Conservation (phyloP, 257 asterid species). For the Cordia subcordata region DNA sequence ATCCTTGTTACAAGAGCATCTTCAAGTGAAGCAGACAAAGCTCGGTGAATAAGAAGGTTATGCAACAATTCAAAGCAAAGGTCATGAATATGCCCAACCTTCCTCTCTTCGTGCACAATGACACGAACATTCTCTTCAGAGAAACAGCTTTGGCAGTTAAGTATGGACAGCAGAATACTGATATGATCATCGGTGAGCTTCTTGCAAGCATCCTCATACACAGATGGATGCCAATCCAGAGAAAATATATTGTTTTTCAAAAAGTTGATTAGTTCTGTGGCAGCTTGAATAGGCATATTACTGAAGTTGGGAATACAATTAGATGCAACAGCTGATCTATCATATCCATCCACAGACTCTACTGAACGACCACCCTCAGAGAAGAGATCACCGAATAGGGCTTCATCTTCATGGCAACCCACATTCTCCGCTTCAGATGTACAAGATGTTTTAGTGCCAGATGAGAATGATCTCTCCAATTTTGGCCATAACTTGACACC, state of each 20-base stretch:
- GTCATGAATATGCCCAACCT: conserved; percentile 47
- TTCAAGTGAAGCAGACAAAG: conserved; percentile 59
- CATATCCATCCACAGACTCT: conserved; percentile 75
- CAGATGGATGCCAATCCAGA: conserved; percentile 60
- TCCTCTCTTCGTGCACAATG: conserved; percentile 51
- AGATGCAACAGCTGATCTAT: conserved; percentile 53
- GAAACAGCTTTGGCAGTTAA: conserved; percentile 44
- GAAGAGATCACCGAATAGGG: conserved; percentile 97
- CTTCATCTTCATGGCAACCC: conserved; percentile 87
- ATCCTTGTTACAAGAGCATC: conserved; percentile 67
- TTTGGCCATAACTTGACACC: conserved; percentile 72
- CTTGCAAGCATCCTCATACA: conserved; percentile 58
- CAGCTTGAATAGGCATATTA: conserved; percentile 82
- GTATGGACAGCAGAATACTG: conserved; percentile 56
- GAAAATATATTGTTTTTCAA: conserved; percentile 57
- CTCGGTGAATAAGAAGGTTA: conserved; percentile 50
- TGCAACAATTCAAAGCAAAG: conserved; percentile 77
- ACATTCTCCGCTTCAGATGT: conserved; percentile 68
- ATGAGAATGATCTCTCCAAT: conserved; percentile 65
- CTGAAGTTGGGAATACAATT: conserved; percentile 47
- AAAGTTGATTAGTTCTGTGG: conserved; percentile 60
- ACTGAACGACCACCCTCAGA: conserved; percentile 91
- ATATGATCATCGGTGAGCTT: conserved; percentile 56
- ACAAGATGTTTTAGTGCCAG: conserved; percentile 56
- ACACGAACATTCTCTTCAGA: conserved; percentile 45